phyloP scores from a whole-genome alignment of 2,329 filamentous ascomycete species.

The Exserohilum rostratum region DNA sequence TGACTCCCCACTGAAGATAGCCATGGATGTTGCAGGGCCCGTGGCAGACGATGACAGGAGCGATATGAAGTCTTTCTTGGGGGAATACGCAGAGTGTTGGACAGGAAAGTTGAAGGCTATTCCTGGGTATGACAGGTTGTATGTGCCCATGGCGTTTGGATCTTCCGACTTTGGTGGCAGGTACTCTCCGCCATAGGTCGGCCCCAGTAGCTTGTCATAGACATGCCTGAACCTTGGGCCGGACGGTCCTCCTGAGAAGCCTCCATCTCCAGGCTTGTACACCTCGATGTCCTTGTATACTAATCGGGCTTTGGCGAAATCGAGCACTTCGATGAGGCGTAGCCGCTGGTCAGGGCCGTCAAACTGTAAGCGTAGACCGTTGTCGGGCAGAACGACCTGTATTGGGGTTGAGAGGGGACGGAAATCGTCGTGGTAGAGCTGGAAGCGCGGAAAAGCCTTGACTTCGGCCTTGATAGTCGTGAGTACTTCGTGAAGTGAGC shows the following conservation, averaged over 20 bases:
- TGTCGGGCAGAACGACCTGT: slow-evolving; percentile 76
- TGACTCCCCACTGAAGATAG: slow-evolving; percentile 86
- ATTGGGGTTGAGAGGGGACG: slow-evolving; percentile 78
- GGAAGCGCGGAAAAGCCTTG: slow-evolving; percentile 79
- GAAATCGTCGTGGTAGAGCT: slow-evolving; percentile 78
- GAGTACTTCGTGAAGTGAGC: slow-evolving; percentile 87
- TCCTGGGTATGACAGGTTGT: slow-evolving; percentile 92
- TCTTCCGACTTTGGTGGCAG: slow-evolving; percentile 66
- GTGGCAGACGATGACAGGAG: slow-evolving; percentile 80
- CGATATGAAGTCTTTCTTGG: slow-evolving; percentile 80
- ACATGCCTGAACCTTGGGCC: slow-evolving; percentile 87
- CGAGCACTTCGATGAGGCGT: slow-evolving; percentile 85
- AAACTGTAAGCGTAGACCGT: slow-evolving; percentile 88
- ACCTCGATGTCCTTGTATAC: slow-evolving; percentile 83
- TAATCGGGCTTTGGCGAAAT: slow-evolving; percentile 85
- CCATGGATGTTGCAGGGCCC: slow-evolving; percentile 81
- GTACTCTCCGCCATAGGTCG: slow-evolving; percentile 93
- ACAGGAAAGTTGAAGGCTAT: slow-evolving; percentile 92
- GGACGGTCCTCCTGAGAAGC: slow-evolving; percentile 41
- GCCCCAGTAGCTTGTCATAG: slow-evolving; percentile 91
- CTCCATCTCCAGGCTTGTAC: slow-evolving; percentile 63
- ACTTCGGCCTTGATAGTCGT: slow-evolving; percentile 88
- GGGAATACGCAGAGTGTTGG: slow-evolving; percentile 73
- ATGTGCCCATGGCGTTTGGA: slow-evolving; percentile 68
- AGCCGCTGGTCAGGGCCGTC: slow-evolving; percentile 92